Evolutionary conservation across 2,329 filamentous ascomycete genomes (phyloP).

Genomic region (Metarhizium sp.): DNA sequence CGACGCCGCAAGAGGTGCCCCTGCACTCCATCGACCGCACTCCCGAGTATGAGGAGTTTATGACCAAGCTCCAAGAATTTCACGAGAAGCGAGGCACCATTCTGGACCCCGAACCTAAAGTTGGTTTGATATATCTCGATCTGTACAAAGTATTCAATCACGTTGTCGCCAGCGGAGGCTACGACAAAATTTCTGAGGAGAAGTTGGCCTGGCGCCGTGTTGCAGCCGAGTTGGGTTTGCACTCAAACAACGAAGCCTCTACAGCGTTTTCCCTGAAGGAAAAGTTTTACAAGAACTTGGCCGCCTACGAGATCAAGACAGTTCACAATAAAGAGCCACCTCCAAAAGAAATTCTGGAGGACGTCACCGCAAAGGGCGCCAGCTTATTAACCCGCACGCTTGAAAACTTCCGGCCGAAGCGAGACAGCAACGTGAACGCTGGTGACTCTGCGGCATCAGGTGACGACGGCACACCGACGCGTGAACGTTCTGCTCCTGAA

Average conservation of each 20-base stretch:
- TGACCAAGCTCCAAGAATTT: constrained; percentile 61
- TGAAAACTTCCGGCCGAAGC: constrained; percentile 58
- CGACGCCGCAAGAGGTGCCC: constrained; percentile 25
- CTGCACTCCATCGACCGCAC: constrained; percentile 46
- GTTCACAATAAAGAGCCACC: constrained; percentile 73
- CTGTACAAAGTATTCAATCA: constrained; percentile 69
- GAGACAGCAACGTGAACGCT: constrained; percentile 38
- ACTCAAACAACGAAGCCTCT: constrained; percentile 67
- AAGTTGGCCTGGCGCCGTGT: constrained; percentile 81
- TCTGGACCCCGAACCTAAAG: constrained; percentile 73
- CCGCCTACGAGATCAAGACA: constrained; percentile 75
- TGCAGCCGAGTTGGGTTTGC: constrained; percentile 66
- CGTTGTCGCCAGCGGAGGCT: constrained; percentile 70
- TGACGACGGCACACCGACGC: constrained; percentile 49
- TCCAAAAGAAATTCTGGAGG: constrained; percentile 79
- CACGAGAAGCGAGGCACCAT: constrained; percentile 71
- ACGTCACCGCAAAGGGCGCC: constrained; percentile 77
- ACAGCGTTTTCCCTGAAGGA: constrained; percentile 80
- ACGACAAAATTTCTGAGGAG: constrained; percentile 74
- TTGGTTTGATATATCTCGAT: constrained; percentile 68
- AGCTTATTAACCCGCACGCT: constrained; percentile 68
- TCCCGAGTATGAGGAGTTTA: constrained; percentile 70
- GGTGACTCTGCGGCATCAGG: constrained; percentile 51
- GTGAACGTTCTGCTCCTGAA: constrained; percentile 42
- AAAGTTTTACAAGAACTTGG: constrained; percentile 82